Evolutionary conservation across 768 basidiomycete genomes (phyloP).

Genomic region (Kwoniella sp.): DNA sequence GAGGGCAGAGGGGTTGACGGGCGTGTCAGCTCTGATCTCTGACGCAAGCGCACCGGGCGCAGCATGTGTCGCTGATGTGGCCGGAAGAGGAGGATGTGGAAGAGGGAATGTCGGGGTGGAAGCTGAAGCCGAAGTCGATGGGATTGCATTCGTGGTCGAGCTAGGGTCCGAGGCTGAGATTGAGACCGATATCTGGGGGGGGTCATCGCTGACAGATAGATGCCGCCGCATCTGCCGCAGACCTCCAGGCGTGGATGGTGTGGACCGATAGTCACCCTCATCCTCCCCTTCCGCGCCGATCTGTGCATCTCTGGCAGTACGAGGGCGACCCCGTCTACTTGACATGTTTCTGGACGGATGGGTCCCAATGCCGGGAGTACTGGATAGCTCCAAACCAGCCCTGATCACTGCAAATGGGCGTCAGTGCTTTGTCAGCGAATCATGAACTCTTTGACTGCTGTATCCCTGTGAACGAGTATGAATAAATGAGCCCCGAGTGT

Average conservation of each 20-base stretch:
- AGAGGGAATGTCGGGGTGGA: background rate
- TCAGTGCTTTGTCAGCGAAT: background rate
- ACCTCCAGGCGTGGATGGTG: slow-evolving; percentile 13
- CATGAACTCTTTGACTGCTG: background rate
- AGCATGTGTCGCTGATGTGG: background rate
- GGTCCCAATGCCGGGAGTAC: background rate
- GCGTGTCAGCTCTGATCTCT: background rate
- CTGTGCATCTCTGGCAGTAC: background rate
- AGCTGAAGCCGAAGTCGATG: background rate
- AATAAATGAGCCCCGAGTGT: background rate
- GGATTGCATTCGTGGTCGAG: background rate
- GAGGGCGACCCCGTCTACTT: background rate
- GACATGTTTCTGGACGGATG: background rate
- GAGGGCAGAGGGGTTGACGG: slow-evolving; percentile 2
- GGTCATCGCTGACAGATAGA: slow-evolving; percentile 14
- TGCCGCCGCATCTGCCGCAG: slow-evolving; percentile 17
- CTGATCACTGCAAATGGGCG: slow-evolving; percentile 35
- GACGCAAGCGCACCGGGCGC: background rate
- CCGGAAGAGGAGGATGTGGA: background rate
- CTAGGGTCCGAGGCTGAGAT: background rate
- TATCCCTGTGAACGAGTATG: background rate
- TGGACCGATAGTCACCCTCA: background rate
- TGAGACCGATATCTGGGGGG: background rate
- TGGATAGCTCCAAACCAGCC: slow-evolving; percentile 27
- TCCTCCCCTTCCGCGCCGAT: background rate